Evolutionary conservation across 2,329 filamentous ascomycete genomes (phyloP).

Genomic region (Aureobasidium vineae): DNA sequence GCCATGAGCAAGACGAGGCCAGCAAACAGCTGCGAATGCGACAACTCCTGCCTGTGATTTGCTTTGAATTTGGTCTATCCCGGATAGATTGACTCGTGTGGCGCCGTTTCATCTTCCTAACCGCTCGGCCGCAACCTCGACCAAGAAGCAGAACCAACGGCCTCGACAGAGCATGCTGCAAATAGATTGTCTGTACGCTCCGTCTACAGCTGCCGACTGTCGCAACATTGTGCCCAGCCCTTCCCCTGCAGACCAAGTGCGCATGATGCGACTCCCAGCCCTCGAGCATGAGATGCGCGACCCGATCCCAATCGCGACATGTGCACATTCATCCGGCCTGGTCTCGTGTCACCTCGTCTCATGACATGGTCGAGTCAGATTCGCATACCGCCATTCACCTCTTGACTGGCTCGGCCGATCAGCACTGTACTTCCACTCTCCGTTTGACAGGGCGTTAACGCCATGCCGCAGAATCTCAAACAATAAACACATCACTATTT

Average conservation of each 20-base stretch:
- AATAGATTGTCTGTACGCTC: constrained; percentile 16
- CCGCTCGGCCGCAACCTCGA: constrained; percentile 19
- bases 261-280: constrained; percentile 12
- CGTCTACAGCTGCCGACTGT: constrained; percentile 7
- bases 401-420: constrained; percentile 15
- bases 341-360: constrained; percentile 3
- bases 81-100: constrained; percentile 24
- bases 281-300: constrained; percentile 12
- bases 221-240: constrained; percentile 13
- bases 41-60: constrained; percentile 14
- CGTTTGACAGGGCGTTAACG: constrained; percentile 24
- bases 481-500: constrained; percentile 26
- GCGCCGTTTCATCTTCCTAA: constrained; percentile 23
- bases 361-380: constrained; percentile 22
- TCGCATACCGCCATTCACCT: constrained; percentile 9
- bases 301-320: background rate
- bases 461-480: constrained; percentile 20
- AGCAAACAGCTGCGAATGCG: constrained; percentile 4
- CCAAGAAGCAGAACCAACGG: constrained; percentile 9
- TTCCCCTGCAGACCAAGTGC: constrained; percentile 19
- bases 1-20: constrained; percentile 1
- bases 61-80: constrained; percentile 15
- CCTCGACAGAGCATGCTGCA: constrained; percentile 3
- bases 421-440: constrained; percentile 17
- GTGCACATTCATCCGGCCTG: background rate